A percentile compares a stretch with the other conserved stretches of the same genome.
Conservation (phyloP, 805 yeast species). For the Yarrowia sp. region DNA sequence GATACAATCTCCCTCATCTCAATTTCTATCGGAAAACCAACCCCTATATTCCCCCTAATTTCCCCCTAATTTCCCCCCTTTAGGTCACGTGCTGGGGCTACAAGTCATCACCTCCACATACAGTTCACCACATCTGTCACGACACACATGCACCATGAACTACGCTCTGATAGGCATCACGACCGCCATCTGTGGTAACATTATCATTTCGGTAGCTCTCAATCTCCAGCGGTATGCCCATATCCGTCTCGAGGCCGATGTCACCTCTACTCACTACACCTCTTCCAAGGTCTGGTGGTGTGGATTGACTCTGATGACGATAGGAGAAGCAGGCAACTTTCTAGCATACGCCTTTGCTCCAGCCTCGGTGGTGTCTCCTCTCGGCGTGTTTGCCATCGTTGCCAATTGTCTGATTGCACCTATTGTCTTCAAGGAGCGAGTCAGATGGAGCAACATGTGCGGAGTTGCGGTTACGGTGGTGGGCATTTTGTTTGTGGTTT, state of each 20-base stretch:
- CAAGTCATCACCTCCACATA: neutral
- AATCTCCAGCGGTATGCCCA: constrained; percentile 45
- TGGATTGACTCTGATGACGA: constrained; percentile 29
- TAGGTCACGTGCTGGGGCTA: neutral
- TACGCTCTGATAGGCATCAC: constrained; percentile 37
- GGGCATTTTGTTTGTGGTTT: constrained; percentile 45
- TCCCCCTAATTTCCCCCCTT: neutral
- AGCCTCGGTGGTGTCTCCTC: constrained; percentile 47
- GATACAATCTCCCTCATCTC: too few relatives aligned
- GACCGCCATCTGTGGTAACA: constrained; percentile 41
- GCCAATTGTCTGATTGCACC: constrained; percentile 51
- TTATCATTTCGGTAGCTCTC: constrained; percentile 41
- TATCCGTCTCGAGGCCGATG: constrained; percentile 32
- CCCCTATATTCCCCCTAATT: neutral
- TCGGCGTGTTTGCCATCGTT: constrained; percentile 49
- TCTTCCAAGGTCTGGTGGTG: constrained; percentile 20
- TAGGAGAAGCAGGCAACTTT: constrained; percentile 48
- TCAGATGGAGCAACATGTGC: constrained; percentile 38
- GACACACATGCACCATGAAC: constrained; percentile 6
- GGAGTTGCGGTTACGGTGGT: constrained; percentile 44
- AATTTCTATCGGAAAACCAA: too few relatives aligned
- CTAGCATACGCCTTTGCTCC: constrained; percentile 50
- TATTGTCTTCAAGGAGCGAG: constrained; percentile 43
- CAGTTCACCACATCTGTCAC: neutral
- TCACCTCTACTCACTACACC: neutral